These are phyloP conservation scores for Podila verticillata DNA, from an alignment of 192 early-diverging fungal species.

Conservation along the genomic window DNA sequence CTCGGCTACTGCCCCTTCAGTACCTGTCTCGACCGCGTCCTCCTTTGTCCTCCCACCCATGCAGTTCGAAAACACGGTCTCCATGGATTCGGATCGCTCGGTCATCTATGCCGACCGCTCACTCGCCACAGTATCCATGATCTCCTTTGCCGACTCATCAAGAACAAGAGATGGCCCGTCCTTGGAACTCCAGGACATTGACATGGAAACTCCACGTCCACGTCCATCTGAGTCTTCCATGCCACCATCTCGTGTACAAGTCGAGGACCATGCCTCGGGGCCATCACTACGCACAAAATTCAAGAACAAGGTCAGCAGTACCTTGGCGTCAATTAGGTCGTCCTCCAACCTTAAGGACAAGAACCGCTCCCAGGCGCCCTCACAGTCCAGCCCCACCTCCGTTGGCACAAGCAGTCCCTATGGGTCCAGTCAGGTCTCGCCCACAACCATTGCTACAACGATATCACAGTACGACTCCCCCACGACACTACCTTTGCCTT, in stretches of 20 bases:
- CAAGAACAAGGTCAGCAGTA: constrained; percentile 37
- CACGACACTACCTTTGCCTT: neutral
- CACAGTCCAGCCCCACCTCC: neutral
- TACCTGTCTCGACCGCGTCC: constrained; percentile 2
- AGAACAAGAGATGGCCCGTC: neutral
- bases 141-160: neutral
- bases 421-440: neutral
- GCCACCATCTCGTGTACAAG: neutral
- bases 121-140: constrained; percentile 3
- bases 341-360: constrained; percentile 33
- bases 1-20: constrained; percentile 5
- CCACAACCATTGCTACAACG: neutral
- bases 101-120: neutral
- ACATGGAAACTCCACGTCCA: neutral
- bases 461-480: neutral
- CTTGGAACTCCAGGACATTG: neutral
- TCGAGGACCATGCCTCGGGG: constrained; percentile 2
- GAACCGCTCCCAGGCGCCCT: neutral
- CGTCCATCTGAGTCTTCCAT: neutral
- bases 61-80: neutral
- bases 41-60: constrained; percentile 20
- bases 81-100: neutral
- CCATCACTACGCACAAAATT: constrained; percentile 33
- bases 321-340: constrained; percentile 40
- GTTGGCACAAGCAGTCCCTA: neutral